Percentiles rank a stretch among this genome's conserved stretches.
Conservation (phyloP, 164 flowering plant species). For the Magnolia kwangsiensis region DNA sequence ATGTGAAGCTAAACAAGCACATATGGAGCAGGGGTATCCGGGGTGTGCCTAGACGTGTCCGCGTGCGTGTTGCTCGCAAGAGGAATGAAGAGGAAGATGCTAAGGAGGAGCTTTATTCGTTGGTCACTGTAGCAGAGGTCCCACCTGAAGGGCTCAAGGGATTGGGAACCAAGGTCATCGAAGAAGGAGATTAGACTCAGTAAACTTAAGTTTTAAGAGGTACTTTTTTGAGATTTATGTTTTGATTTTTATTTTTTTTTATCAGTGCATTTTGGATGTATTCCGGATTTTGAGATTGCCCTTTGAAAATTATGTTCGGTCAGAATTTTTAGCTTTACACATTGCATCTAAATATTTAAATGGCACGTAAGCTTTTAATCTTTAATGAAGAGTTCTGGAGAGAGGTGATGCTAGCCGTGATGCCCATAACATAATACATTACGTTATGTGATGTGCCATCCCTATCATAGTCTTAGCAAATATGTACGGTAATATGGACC, state of each 20-base stretch:
- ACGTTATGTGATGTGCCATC: no score
- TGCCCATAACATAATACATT: no score
- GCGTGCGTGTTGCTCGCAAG: constrained; percentile 46
- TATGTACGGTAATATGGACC: no score
- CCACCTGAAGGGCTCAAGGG: constrained; percentile 47
- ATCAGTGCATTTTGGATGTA: not conserved
- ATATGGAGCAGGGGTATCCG: constrained; percentile 51
- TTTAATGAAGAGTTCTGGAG: no score
- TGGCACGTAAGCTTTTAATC: no score
- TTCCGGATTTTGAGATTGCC: not conserved
- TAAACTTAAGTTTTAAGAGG: not conserved
- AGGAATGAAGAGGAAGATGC: constrained; percentile 59
- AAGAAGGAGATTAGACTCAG: constrained; percentile 24
- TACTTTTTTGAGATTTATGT: not conserved
- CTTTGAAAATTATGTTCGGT: not conserved
- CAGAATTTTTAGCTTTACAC: not conserved
- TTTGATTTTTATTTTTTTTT: not conserved
- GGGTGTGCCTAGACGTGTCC: constrained; percentile 42
- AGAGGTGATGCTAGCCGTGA: no score
- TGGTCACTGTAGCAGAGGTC: constrained; percentile 49
- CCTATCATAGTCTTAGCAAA: no score
- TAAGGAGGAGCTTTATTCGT: constrained; percentile 51
- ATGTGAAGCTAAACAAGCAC: constrained; percentile 52
- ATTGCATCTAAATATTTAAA: no score
- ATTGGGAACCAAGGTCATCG: constrained; percentile 43